Evolutionary conservation across 305 asterid species (phyloP).

Genomic region (Nicotiana rustica): DNA sequence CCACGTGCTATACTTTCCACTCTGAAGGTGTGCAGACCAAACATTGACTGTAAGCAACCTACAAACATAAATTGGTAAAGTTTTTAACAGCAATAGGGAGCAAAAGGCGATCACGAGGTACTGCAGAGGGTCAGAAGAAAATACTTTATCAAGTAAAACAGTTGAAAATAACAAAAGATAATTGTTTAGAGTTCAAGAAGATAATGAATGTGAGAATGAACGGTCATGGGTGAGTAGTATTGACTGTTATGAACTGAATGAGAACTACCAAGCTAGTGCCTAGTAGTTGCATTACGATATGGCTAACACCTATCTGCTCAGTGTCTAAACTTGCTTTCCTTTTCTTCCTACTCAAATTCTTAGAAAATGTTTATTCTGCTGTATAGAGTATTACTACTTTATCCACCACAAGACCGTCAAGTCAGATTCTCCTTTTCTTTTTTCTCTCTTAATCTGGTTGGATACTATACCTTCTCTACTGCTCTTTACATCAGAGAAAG

Average conservation of each 20-base stretch:
- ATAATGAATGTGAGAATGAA: conserved; percentile 15
- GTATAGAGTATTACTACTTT: background rate
- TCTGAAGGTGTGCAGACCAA: conserved; percentile 71
- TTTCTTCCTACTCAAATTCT: conserved; percentile 17
- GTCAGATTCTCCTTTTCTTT: background rate
- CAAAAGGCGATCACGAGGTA: conserved; percentile 5
- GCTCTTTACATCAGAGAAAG: conserved; percentile 25
- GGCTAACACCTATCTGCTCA: background rate
- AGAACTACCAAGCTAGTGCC: background rate
- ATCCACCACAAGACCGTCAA: conserved; percentile 8
- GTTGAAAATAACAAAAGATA: background rate
- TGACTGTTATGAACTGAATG: conserved; percentile 12
- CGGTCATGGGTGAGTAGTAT: background rate
- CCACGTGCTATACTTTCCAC: conserved; percentile 71
- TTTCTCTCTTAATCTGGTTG: background rate
- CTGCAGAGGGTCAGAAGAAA: background rate
- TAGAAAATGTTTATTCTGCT: conserved; percentile 6
- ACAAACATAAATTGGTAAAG: conserved; percentile 32
- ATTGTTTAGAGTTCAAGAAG: conserved; percentile 18
- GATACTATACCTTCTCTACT: conserved; percentile 8
- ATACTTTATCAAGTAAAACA: background rate
- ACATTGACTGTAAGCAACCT: conserved; percentile 76
- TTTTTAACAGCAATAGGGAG: background rate
- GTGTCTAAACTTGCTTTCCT: conserved; percentile 2
- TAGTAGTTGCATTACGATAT: conserved; percentile 8